Evolutionary conservation across 331 rosid species (phyloP).

Genomic region (Prunus yedoensis): DNA sequence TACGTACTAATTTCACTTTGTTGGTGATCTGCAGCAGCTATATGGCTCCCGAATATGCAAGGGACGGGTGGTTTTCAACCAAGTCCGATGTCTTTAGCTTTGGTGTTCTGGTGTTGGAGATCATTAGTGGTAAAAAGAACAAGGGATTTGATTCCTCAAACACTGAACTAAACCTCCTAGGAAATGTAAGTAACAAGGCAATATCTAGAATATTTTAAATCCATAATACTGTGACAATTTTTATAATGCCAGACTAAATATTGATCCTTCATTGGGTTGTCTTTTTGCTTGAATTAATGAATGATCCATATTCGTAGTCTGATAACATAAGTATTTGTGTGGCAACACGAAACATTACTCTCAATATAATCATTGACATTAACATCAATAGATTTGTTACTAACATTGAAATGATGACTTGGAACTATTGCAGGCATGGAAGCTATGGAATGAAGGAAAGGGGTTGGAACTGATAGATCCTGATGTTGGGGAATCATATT

Average conservation of each 20-base stretch:
- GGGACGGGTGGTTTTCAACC: neutral
- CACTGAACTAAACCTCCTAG: neutral
- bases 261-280: neutral
- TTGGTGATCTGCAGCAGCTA: neutral
- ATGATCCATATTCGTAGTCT: neutral
- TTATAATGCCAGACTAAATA: neutral
- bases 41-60: conserved; percentile 14
- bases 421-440: conserved; percentile 58
- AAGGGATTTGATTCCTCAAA: neutral
- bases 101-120: conserved; percentile 11
- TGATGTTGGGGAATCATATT: conserved; percentile 29
- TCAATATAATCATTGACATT: neutral
- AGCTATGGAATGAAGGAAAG: conserved; percentile 57
- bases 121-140: conserved; percentile 9
- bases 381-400: no score
- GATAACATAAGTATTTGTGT: neutral
- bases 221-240: neutral
- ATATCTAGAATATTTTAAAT: neutral
- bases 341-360: neutral
- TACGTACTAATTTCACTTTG: neutral
- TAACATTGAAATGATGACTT: neutral
- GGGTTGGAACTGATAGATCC: conserved; percentile 53
- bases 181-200: neutral
- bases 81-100: conserved; percentile 18
- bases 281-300: neutral